Evolutionary conservation across 73 alveolate genomes (phyloP).

Genomic region (Tetrahymena thermophila): DNA sequence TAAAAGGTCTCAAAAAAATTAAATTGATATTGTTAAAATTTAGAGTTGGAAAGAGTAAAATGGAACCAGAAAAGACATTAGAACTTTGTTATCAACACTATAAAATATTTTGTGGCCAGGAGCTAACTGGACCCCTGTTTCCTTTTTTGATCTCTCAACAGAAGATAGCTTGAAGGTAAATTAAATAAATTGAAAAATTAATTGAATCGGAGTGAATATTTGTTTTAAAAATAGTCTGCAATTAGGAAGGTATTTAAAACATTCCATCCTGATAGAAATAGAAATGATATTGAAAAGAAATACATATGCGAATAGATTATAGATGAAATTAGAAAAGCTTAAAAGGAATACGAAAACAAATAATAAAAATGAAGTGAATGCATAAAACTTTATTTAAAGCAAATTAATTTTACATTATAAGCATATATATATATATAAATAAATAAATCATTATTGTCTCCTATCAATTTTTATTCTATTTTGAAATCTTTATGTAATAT

Average conservation of each 20-base stretch:
- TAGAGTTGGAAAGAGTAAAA: background rate
- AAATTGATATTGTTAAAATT: background rate
- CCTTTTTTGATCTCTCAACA: background rate
- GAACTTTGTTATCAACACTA: background rate
- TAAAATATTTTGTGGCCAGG: background rate
- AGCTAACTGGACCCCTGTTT: background rate
- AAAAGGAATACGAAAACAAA: background rate
- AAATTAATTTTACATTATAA: too few species aligned
- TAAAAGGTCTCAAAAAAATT: background rate
- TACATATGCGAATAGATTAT: background rate
- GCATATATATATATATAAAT: too few species aligned
- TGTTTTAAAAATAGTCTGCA: background rate
- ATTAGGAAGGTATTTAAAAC: background rate
- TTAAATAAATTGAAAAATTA: background rate
- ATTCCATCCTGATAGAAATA: background rate
- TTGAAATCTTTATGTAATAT: too few species aligned
- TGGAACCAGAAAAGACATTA: background rate
- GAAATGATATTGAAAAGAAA: background rate
- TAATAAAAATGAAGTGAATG: background rate
- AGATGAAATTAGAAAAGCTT: background rate
- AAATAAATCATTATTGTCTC: background rate
- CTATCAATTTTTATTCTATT: too few species aligned
- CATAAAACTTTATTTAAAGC: too few species aligned
- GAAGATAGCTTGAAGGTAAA: background rate
- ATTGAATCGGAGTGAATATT: background rate